Conservation (phyloP, 2,329 filamentous ascomycete genomes). For the Calcarisporium arbuscula region DNA sequence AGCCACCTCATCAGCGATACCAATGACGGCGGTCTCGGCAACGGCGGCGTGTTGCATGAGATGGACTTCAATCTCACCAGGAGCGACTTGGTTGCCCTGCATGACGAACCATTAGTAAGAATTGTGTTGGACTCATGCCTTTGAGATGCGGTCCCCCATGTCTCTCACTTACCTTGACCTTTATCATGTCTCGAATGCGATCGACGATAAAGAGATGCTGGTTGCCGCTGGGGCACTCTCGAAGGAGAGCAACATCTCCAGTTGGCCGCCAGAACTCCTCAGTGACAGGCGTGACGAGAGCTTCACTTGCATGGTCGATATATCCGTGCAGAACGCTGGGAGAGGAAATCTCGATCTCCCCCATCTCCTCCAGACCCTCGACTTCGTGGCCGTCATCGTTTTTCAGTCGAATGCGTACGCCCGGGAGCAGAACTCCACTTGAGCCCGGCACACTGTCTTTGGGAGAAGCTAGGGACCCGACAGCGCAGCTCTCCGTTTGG, state of each 20-base stretch:
- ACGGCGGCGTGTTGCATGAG: neutral
- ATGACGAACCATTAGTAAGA: too few species aligned
- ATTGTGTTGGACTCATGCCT: neutral
- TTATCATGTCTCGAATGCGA: slow-evolving; percentile 2
- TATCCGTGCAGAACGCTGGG: slow-evolving; percentile 1
- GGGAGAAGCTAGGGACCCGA: neutral
- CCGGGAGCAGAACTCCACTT: slow-evolving; percentile 1
- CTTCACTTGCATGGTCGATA: slow-evolving; percentile 1
- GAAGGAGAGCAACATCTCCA: slow-evolving; percentile 2
- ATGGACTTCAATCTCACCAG: neutral
- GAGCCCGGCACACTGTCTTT: neutral
- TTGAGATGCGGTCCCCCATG: too few species aligned
- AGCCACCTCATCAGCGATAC: neutral
- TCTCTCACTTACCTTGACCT: slow-evolving; percentile 3
- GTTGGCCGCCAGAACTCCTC: slow-evolving; percentile 8
- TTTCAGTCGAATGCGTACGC: neutral
- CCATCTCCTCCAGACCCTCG: neutral
- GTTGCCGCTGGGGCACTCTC: neutral
- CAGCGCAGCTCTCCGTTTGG: neutral
- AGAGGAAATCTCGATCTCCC: slow-evolving; percentile 1
- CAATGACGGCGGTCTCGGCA: slow-evolving; percentile 1
- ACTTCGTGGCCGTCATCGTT: neutral
- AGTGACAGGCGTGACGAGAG: neutral
- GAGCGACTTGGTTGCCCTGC: slow-evolving; percentile 1
- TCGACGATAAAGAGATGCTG: slow-evolving; percentile 2